Percentiles rank a stretch among this genome's conserved stretches.
phyloP scores from a whole-genome alignment of 495 filamentous ascomycete genomes.

The Annulohypoxylon bovei region DNA sequence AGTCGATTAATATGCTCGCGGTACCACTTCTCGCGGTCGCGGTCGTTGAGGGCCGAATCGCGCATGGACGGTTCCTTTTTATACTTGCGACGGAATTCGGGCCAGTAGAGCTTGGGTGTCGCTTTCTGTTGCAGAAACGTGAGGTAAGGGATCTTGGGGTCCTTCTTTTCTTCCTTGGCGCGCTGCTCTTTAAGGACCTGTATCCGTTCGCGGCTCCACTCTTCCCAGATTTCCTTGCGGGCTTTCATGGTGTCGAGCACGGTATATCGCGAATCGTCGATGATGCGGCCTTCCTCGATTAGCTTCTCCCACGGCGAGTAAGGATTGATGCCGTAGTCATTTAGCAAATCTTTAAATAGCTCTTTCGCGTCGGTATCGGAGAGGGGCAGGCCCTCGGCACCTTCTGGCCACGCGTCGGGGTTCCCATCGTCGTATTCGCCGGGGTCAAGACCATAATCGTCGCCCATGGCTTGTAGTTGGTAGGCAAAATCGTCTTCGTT shows the following conservation, averaged over 20 bases:
- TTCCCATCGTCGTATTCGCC: slow-evolving; percentile 74
- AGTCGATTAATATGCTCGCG: slow-evolving; percentile 83
- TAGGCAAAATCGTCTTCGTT: slow-evolving; percentile 95
- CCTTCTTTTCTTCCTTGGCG: slow-evolving; percentile 80
- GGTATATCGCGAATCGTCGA: slow-evolving; percentile 88
- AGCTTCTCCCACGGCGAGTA: slow-evolving; percentile 93
- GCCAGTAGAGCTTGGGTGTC: slow-evolving; percentile 93
- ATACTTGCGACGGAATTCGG: slow-evolving; percentile 92
- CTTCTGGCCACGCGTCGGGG: slow-evolving; percentile 74
- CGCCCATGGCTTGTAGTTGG: slow-evolving; percentile 87
- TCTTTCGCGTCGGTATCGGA: slow-evolving; percentile 74
- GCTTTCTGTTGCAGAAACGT: slow-evolving; percentile 82
- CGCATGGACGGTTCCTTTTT: slow-evolving; percentile 84
- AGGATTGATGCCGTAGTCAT: slow-evolving; percentile 82
- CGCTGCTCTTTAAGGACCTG: slow-evolving; percentile 74
- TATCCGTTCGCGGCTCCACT: slow-evolving; percentile 81
- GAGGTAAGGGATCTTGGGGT: slow-evolving; percentile 86
- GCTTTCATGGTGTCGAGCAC: slow-evolving; percentile 81
- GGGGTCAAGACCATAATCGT: slow-evolving; percentile 71
- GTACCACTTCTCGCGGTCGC: slow-evolving; percentile 90
- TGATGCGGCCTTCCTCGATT: slow-evolving; percentile 80
- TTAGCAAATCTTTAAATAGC: slow-evolving; percentile 86
- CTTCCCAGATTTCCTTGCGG: slow-evolving; percentile 81
- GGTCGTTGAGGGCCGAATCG: slow-evolving; percentile 77
- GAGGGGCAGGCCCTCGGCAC: slow-evolving; percentile 71